Evolutionary conservation across 371 early-diverging fungal species (phyloP), one percentile per base, ranked within the genome.

Genomic region (Mortierella sp.): DNA sequence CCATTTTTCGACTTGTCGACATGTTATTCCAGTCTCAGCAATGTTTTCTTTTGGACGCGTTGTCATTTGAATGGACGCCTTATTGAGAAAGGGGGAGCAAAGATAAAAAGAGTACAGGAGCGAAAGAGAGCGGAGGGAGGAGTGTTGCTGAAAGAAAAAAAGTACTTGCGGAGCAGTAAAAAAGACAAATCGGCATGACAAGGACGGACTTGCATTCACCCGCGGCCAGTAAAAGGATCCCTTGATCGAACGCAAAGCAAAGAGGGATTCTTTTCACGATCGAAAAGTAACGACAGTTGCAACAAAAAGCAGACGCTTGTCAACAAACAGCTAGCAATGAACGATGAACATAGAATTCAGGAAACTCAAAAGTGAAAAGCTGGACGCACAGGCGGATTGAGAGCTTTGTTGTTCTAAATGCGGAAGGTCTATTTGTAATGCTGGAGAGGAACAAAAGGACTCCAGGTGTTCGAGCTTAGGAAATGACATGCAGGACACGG

Each of bases 381-480:
- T 42, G 65, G 42, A 21, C 42, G 65, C 65, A 65, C 65, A 24
- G 65, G 65, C 65, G 11, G 65, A 38, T 50, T 65, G 65, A 65
- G 65, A 65, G 65, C 65, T 42, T 24, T 68, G 14, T 21, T 68
- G 68, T 68, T 24, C 68, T 68, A 42, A 65, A 42, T 68, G 42
- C n/a, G 68, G 68, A 68, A 42, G 68, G 42, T 24, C 8, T 38
- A 38, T 68, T 38, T 68, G 68, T 68, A 42, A 68, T 68, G 38
- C 8, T 24, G 68, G 38, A 24, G 10, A 11, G 21, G 0, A 31
- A 38, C 28, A 60, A 60, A 60, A 31, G 60, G 31, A 34, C 28
- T 4, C 68, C 44, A 42, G 68, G 68, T 68, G 68, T 68, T 68
- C 38, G 44, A 65, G 65, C 21, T 65, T 24, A 9, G 21, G 68